Percentiles rank a stretch among this genome's conserved stretches.
Conservation (phyloP, 305 asterid genomes). For the Plantago rigida region DNA sequence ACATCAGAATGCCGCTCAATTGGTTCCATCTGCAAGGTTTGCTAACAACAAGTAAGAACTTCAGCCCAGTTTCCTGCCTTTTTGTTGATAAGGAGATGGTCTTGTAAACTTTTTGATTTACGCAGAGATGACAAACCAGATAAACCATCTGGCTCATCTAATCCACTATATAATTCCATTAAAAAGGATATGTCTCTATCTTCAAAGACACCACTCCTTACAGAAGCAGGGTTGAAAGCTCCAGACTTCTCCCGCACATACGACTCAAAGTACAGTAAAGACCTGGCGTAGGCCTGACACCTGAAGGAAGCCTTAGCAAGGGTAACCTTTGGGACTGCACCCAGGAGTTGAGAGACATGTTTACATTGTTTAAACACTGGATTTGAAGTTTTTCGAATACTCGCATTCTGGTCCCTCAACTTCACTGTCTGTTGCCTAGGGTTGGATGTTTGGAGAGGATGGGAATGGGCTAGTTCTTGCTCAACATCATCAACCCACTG, state of each 20-base stretch:
- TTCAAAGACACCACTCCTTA: conserved; percentile 70
- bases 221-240: conserved; percentile 90
- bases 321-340: conserved; percentile 81
- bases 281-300: conserved; percentile 96
- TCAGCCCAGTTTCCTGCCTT: conserved; percentile 99
- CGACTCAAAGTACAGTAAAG: conserved; percentile 83
- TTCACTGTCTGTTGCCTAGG: conserved; percentile 50
- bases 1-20: conserved; percentile 85
- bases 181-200: conserved; percentile 79
- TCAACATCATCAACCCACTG: conserved; percentile 97
- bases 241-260: conserved; percentile 77
- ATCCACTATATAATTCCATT: conserved; percentile 84
- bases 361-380: conserved; percentile 66
- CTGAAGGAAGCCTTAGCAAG: conserved; percentile 92
- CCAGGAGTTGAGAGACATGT: conserved; percentile 71
- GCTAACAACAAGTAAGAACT: conserved; percentile 91
- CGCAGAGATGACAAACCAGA: conserved; percentile 89
- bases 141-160: conserved; percentile 95
- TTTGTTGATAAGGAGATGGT: conserved; percentile 75
- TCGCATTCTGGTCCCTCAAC: conserved; percentile 46
- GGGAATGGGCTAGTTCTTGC: conserved; percentile 82
- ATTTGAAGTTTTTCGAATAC: conserved; percentile 38
- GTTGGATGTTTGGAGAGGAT: conserved; percentile 55
- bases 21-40: conserved; percentile 90
- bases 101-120: conserved; percentile 72